Evolutionary conservation across 768 basidiomycete species (phyloP).

Genomic region (Mycena rosella): DNA sequence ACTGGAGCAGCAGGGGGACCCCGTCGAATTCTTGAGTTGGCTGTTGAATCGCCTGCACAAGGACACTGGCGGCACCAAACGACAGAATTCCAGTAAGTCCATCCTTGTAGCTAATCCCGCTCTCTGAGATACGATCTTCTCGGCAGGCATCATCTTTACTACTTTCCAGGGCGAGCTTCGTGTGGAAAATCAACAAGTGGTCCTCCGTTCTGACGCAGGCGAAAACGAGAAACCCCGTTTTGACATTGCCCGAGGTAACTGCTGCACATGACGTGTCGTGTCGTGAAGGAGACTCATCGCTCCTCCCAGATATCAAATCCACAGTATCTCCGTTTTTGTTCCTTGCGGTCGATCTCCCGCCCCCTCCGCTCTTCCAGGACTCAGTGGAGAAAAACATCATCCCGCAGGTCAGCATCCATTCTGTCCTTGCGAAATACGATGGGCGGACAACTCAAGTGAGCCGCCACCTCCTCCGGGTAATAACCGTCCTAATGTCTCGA

Average conservation of each 20-base stretch:
- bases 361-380: conserved; percentile 98
- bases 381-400: conserved; percentile 98
- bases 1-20: conserved; percentile 95
- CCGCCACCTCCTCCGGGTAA: conserved; percentile 37
- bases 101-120: conserved; percentile 17
- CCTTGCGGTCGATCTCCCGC: conserved; percentile 94
- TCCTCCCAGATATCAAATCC: conserved; percentile 81
- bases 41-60: conserved; percentile 92
- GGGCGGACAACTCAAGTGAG: conserved; percentile 88
- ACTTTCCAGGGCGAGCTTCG: conserved; percentile 96
- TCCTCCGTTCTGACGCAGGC: conserved; percentile 83
- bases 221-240: conserved; percentile 89
- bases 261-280: conserved; percentile 43
- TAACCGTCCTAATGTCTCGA: conserved; percentile 14
- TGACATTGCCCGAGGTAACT: conserved; percentile 90
- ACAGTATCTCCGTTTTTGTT: conserved; percentile 93
- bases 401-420: conserved; percentile 94
- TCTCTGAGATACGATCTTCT: conserved; percentile 38
- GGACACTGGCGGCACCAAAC: conserved; percentile 96
- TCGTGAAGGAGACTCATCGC: conserved; percentile 28
- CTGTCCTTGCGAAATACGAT: conserved; percentile 94
- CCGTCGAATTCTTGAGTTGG: conserved; percentile 96
- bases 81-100: conserved; percentile 86
- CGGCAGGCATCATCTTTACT: conserved; percentile 87
- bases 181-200: conserved; percentile 93